A percentile compares a stretch with the other conserved stretches of the same genome.
These are phyloP conservation scores for Zanthoxylum bungeanum DNA, from an alignment of 345 rosid genomes.

Conservation along the genomic window DNA sequence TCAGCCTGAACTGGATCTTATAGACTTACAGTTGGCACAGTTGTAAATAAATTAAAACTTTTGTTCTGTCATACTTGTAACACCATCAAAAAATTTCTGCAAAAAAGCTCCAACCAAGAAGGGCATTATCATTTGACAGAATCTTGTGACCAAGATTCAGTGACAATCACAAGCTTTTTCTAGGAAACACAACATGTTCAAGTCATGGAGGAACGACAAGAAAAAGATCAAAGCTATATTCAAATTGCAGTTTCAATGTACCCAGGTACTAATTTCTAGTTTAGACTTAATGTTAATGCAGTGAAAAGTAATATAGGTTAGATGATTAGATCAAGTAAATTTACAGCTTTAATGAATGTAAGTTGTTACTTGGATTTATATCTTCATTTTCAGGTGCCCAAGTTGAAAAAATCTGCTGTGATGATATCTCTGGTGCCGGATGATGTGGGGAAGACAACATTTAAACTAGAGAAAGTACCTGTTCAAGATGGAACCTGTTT, in stretches of 20 bases:
- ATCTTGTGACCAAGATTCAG: slow-evolving; percentile 24
- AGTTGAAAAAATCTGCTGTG: slow-evolving; percentile 72
- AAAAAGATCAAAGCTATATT: slow-evolving; percentile 86
- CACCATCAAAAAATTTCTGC: slow-evolving; percentile 4
- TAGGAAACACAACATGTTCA: slow-evolving; percentile 60
- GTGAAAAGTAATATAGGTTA: not conserved
- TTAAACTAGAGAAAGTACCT: slow-evolving; percentile 65
- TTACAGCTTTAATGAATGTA: not conserved
- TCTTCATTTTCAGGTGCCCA: slow-evolving; percentile 66
- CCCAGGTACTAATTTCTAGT: slow-evolving; percentile 59
- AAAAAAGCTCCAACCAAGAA: slow-evolving; percentile 11
- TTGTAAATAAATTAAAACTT: slow-evolving; percentile 18
- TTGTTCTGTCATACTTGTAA: slow-evolving; percentile 14
- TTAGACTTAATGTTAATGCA: not conserved
- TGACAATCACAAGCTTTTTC: slow-evolving; percentile 22
- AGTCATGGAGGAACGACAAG: slow-evolving; percentile 90
- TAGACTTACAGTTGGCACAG: not conserved
- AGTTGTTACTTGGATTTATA: slow-evolving; percentile 24
- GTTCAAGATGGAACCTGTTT: slow-evolving; percentile 69
- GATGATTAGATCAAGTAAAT: not conserved
- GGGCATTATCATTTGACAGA: slow-evolving; percentile 8
- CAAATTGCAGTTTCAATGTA: slow-evolving; percentile 88
- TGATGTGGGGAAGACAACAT: slow-evolving; percentile 83
- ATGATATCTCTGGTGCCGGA: slow-evolving; percentile 87
- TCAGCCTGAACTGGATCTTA: not conserved